Evolutionary conservation across 192 early-diverging fungal genomes (phyloP), one percentile per base, ranked within the genome.

Genomic region (Haplosporangium gracile): DNA sequence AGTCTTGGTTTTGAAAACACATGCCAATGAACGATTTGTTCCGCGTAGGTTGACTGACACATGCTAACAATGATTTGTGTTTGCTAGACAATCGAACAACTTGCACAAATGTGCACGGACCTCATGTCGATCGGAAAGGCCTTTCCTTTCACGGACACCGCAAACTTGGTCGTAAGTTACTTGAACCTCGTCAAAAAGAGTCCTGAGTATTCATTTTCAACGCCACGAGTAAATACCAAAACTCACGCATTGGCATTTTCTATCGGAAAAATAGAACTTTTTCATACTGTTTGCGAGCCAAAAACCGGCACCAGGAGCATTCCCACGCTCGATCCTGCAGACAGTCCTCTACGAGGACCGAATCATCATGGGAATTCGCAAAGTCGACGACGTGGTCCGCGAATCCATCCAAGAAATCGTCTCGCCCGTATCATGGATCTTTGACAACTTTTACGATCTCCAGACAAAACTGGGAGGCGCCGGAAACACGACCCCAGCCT

Each of bases 271-370:
- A 36, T 86, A 93, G 92, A 93, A 91, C 74, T 93, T 89, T 39
- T 91, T 92, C 55, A 72, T 76, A 60, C 79, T 88, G 16, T 90
- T 91, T 76, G 91, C 80, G 29, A 78, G 73, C 11, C 69, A 88
- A 24, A 79, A 86, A 75, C 90, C 92, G 1, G 73, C 89, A 38
- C 89, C 92, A 18, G 90, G 89, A 43, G 92, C 91, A 15, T 91
- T 91, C 60, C 88, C 91, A 13, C 80, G 92, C 72, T 93, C 92
- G 18, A 88, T 81, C 36, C 63, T 89, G 7, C 81, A 93, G 77
- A 83, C 89, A 26, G 82, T 89, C 1, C 77, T 90, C 55, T 91
- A 87, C 42, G 74, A 83, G 34, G 80, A 90, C 65, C 68, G 68
- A 24, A 72, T 82, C 47, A 77, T 91, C 40, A 86, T 91, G 84